Conservation (phyloP, 2,329 filamentous ascomycete species). For the Sporothrix protearum region DNA sequence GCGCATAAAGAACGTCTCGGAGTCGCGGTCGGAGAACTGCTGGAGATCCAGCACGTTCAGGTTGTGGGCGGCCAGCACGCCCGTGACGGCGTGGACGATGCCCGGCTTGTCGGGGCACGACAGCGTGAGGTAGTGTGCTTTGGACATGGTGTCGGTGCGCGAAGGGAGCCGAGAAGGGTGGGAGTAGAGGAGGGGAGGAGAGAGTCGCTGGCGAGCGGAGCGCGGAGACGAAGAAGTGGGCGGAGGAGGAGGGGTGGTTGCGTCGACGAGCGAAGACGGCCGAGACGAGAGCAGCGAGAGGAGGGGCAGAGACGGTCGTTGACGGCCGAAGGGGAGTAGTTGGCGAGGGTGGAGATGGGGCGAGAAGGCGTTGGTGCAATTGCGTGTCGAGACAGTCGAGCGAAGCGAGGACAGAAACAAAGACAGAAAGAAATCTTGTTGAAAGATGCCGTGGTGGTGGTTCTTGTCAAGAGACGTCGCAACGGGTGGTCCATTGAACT, state of each 20-base stretch:
- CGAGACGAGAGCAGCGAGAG: neutral
- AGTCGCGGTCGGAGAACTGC: slow-evolving; percentile 74
- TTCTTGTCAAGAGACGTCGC: neutral
- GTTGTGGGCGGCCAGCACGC: slow-evolving; percentile 66
- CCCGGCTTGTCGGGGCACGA: slow-evolving; percentile 81
- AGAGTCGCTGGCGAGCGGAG: neutral
- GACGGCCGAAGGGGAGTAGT: neutral
- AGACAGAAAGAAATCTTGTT: neutral
- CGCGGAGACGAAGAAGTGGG: neutral
- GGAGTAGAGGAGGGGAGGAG: neutral
- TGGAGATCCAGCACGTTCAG: slow-evolving; percentile 82
- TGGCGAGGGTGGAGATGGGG: neutral
- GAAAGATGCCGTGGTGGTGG: neutral
- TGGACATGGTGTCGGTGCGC: slow-evolving; percentile 37
- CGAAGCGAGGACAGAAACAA: neutral
- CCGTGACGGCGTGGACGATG: slow-evolving; percentile 81
- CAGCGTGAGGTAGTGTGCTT: slow-evolving; percentile 68
- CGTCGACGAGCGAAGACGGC: neutral
- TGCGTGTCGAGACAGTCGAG: neutral
- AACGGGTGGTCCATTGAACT: neutral
- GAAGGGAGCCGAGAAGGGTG: neutral
- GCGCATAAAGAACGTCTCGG: slow-evolving; percentile 81
- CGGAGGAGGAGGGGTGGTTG: neutral
- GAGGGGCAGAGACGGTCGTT: neutral
- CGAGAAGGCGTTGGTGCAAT: neutral